These are phyloP conservation scores for Podospora pseudopauciseta DNA, from an alignment of 495 filamentous ascomycete genomes.

Conservation along the genomic window DNA sequence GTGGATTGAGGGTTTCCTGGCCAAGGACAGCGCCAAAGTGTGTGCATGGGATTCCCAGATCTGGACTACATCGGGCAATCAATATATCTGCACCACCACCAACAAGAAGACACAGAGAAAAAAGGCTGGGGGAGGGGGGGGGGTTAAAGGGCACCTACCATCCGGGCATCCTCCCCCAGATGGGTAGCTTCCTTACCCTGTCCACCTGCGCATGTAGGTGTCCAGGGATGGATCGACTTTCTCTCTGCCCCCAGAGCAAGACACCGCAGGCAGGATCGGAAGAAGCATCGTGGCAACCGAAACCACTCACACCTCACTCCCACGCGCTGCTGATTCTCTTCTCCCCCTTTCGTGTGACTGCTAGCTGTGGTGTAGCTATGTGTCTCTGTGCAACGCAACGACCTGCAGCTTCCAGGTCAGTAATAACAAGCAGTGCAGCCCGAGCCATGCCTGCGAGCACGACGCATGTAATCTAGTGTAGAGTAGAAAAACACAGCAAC, in stretches of 20 bases:
- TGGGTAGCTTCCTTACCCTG: not conserved
- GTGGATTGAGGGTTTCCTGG: not conserved
- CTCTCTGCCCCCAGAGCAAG: not conserved
- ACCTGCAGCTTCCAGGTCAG: conserved; percentile 6
- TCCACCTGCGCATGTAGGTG: not conserved
- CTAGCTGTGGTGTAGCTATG: not conserved
- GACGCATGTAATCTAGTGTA: not conserved
- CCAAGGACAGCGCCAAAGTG: not conserved
- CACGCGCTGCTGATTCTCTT: not conserved
- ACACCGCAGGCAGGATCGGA: conserved; percentile 20
- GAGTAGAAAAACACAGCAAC: not conserved
- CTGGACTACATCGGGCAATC: not conserved
- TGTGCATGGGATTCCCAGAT: not conserved
- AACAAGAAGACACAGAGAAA: not conserved
- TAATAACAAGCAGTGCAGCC: not conserved
- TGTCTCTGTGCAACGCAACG: conserved; percentile 21
- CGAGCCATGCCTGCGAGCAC: conserved; percentile 2
- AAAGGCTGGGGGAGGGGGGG: not conserved
- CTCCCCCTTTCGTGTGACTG: conserved; percentile 15
- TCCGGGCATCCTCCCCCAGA: not conserved
- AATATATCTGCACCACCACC: not conserved
- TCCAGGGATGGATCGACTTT: not conserved
- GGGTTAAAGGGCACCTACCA: too few relatives aligned
- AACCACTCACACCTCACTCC: not conserved
- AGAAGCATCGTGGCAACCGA: conserved; percentile 21